Base-by-base conservation (phyloP, 2,329 filamentous ascomycete species). In the Ceratocystis alfenasii region DNA sequence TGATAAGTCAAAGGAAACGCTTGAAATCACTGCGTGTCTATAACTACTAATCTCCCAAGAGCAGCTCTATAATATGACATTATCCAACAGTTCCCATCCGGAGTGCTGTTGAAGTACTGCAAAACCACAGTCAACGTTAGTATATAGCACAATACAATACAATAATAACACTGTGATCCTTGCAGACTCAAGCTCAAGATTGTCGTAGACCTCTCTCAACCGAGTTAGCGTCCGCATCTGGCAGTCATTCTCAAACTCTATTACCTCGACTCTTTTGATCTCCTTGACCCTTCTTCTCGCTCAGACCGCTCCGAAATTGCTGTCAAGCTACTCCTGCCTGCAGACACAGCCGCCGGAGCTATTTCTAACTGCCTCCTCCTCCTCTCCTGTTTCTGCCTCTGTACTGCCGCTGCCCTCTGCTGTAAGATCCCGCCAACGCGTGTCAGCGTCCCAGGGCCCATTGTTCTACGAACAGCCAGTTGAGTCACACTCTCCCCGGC, bases 241-340 rank as follows among this genome's bases (percentile, higher is more conserved):
- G 1, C 8, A 36, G 33, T 36, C 33, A 10, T 10, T 3, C 33
- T 36, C 33, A 36, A 10, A 2, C 33, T 36, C 8, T 36, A 48
- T n/a, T 48, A 20, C 17, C 45, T 6, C 46, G 46, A 50, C 46
- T 50, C 46, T 20, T 50, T 50, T 6, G 44, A 28, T 10, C 46
- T 22, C 28, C 22, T 15, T 8, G 60, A 48, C 12, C n/a, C 60
- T 8, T 46, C 36, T 41, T 62, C 60, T 28, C 36, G 22, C 28
- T 62, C 60, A 22, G 36, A 62, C 25, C 60, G 20, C 25, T 62
- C 60, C 20, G 41, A 62, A 22, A 62, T 62, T 22, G 30, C 61
- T 3, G 22, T 62, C 36, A 62, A 25, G 30, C 44, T 62, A n/a
- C 45, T 45, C 41, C n/a, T 30, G 17, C 25, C 61, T 36, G 33